Evolutionary conservation across 371 early-diverging fungal genomes (phyloP), one percentile per base, ranked within the genome.

Genomic region (Lichtheimia hyalospora): DNA sequence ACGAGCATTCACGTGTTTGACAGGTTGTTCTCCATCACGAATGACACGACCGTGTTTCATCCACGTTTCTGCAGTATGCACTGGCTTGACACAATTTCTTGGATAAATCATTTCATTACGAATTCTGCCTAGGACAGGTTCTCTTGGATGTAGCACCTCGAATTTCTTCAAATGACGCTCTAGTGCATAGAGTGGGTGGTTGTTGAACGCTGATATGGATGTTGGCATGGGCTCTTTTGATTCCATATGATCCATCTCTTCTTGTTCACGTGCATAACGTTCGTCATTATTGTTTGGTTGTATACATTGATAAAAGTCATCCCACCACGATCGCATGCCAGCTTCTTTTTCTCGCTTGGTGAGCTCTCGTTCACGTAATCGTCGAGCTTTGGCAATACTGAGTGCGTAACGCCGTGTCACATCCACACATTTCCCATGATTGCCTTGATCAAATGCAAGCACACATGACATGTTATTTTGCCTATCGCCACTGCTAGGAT

Each of bases 171-270:
- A 64, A 60, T 95, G 92, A n/a, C 94, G 80, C 59, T 94, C 91
- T 42, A 96, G 71, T 8, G 88, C 95, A 70, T 87, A 96, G 79
- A 90, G 62, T 14, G 92, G 86, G 67, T 93, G 94, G 49, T 87
- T 84, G 39, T 89, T 87, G 73, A 94, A 94, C 15, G 83, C 92
- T 1, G 77, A 75, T 5, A 93, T 70, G 5, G 84, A 84, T 1
- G 82, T 89, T 1, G 96, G 96, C 89, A 96, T 93, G n/a, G 74
- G 63, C 57, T 92, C 91, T 10, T 70, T 70, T 4, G 69, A 52
- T 21, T 81, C 71, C 5, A 63, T 52, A 4, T 64, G 55, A 21
- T 75, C 75, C 54, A 91, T 49, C 16, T 85, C 82, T 0, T 62
- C 67, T 21, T 82, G 74, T 53, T 92, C 92, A 3, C 63, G 41